phyloP scores from a whole-genome alignment of 306 rosid species.

The Ziziphus jujuba region DNA sequence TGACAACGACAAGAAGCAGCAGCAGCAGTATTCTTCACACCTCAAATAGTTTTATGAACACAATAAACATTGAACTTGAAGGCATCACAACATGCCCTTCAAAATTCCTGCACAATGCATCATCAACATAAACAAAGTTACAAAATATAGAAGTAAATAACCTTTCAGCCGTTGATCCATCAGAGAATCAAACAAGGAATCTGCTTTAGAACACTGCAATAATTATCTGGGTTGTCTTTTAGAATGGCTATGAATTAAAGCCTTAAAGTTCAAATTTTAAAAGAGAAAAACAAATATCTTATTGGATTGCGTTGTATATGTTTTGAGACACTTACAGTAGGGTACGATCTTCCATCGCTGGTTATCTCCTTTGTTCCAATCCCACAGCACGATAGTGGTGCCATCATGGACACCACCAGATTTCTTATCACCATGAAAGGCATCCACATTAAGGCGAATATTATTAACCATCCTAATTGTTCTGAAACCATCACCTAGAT shows the following conservation, averaged over 20 bases:
- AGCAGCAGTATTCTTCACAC: constrained; percentile 18
- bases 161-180: too few species aligned
- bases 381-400: constrained; percentile 70
- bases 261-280: neutral
- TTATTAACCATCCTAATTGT: constrained; percentile 84
- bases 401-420: constrained; percentile 91
- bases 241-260: constrained; percentile 6
- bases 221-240: neutral
- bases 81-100: constrained; percentile 7
- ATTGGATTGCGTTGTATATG: neutral
- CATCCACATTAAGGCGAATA: constrained; percentile 70
- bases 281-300: neutral
- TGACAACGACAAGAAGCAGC: neutral
- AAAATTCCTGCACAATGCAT: constrained; percentile 34
- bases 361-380: constrained; percentile 80
- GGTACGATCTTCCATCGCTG: constrained; percentile 73
- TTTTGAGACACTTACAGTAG: constrained; percentile 56
- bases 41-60: constrained; percentile 11
- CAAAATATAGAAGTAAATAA: too few species aligned
- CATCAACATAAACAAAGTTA: neutral
- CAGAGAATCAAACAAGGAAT: too few species aligned
- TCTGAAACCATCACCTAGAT: constrained; percentile 60
- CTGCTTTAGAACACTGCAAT: too few species aligned
- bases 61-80: constrained; percentile 6
- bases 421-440: constrained; percentile 68